A percentile compares a stretch with the other conserved stretches of the same genome.
Conservation (phyloP, 169 alveolate genomes). For the Plasmodium relictum region DNA sequence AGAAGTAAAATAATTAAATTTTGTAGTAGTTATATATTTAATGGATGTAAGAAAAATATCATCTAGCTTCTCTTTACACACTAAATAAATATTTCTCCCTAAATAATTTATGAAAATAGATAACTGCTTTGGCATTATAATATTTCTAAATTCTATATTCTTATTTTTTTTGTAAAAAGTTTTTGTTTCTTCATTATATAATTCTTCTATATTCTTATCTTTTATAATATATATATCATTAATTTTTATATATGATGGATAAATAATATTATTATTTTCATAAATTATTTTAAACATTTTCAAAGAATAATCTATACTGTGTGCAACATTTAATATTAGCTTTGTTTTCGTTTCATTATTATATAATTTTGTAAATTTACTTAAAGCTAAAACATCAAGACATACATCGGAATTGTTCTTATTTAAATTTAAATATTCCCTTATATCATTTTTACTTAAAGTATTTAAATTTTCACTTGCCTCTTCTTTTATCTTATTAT, state of each 20-base stretch:
- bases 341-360: constrained; percentile 47
- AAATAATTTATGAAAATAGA: constrained; percentile 52
- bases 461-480: background rate
- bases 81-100: constrained; percentile 56
- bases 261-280: background rate
- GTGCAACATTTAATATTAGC: constrained; percentile 31
- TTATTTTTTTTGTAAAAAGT: constrained; percentile 49
- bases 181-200: constrained; percentile 57
- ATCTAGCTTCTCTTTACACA: constrained; percentile 18
- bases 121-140: constrained; percentile 70
- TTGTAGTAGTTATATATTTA: constrained; percentile 22
- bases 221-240: constrained; percentile 66
- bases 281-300: constrained; percentile 16
- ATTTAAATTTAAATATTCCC: background rate
- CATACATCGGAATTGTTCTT: constrained; percentile 15
- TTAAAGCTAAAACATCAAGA: constrained; percentile 48
- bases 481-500: background rate
- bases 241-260: constrained; percentile 22
- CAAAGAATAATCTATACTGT: constrained; percentile 27
- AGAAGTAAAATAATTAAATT: constrained; percentile 52
- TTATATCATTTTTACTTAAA: background rate
- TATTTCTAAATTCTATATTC: constrained; percentile 28
- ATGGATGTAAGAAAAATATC: constrained; percentile 23
- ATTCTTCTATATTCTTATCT: constrained; percentile 36
- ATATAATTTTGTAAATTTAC: constrained; percentile 47